These are phyloP conservation scores for Setaria italica DNA, from an alignment of 202 grass and related monocot genomes.

Conservation along the genomic window DNA sequence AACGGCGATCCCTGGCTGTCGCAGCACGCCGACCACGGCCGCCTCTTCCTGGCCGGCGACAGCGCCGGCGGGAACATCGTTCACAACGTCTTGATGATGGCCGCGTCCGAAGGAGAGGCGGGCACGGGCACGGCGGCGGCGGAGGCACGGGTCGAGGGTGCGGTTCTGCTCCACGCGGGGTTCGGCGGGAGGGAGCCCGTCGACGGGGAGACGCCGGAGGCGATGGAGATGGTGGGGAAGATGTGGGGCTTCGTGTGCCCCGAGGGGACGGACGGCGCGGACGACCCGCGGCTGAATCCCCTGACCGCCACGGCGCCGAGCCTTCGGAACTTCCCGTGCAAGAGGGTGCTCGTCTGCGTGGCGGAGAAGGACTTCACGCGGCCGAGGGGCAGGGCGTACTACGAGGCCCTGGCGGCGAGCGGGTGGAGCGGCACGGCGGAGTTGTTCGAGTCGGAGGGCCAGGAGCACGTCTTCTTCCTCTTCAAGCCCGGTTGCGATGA, in stretches of 20 bases:
- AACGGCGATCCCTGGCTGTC: slow-evolving; percentile 53
- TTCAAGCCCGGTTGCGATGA: not conserved
- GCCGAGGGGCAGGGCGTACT: slow-evolving; percentile 45
- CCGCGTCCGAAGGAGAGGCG: not conserved
- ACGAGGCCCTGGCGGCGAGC: slow-evolving; percentile 48
- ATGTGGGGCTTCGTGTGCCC: slow-evolving; percentile 49
- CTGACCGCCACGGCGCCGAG: not conserved
- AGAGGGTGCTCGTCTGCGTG: slow-evolving; percentile 54
- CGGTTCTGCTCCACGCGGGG: slow-evolving; percentile 47
- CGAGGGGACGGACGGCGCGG: slow-evolving; percentile 34
- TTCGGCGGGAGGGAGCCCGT: slow-evolving; percentile 55
- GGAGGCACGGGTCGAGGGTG: slow-evolving; percentile 42
- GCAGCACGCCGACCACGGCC: slow-evolving; percentile 45
- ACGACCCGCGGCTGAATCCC: slow-evolving; percentile 57
- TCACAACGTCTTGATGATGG: slow-evolving; percentile 49
- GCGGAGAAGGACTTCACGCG: slow-evolving; percentile 35
- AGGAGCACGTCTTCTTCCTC: slow-evolving; percentile 53
- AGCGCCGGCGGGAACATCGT: slow-evolving; percentile 67
- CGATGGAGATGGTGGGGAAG: not conserved
- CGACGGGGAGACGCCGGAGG: slow-evolving; percentile 24
- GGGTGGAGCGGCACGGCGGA: slow-evolving; percentile 47
- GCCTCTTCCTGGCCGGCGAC: slow-evolving; percentile 71
- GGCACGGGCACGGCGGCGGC: not conserved
- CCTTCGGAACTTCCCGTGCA: slow-evolving; percentile 48
- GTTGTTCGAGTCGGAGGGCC: slow-evolving; percentile 53